These are phyloP conservation scores for Amanita jacksonii DNA, from an alignment of 768 basidiomycete species.

Conservation along the genomic window DNA sequence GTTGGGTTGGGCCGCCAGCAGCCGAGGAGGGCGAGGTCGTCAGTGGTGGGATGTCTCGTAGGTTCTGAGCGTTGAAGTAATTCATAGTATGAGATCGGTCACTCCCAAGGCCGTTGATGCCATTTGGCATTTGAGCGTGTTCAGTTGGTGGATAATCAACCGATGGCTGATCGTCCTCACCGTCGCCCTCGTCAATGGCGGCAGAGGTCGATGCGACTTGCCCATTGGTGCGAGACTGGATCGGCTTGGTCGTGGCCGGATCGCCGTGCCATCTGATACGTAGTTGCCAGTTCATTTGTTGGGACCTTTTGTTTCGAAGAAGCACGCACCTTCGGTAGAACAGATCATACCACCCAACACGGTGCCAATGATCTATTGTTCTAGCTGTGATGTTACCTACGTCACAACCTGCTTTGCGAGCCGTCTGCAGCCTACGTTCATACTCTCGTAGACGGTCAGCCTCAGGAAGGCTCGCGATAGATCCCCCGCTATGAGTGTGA, in stretches of 20 bases:
- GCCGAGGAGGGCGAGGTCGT: conserved; percentile 10
- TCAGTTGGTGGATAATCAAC: conserved; percentile 30
- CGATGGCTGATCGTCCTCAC: conserved; percentile 39
- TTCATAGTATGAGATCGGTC: conserved; percentile 13
- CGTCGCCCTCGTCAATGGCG: conserved; percentile 32
- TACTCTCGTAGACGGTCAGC: conserved; percentile 62
- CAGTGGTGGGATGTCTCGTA: conserved; percentile 11
- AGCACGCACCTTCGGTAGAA: conserved; percentile 53
- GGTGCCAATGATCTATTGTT: conserved; percentile 74
- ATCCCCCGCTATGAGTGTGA: conserved; percentile 26
- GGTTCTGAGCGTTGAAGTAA: conserved; percentile 5
- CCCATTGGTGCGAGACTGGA: conserved; percentile 26
- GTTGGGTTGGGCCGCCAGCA: conserved; percentile 13
- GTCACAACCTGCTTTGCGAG: conserved; percentile 56
- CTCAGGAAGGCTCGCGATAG: conserved; percentile 37
- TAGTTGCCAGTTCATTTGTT: conserved; percentile 5
- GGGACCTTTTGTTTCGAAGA: neutral
- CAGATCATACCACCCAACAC: conserved; percentile 65
- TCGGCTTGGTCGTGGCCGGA: conserved; percentile 46
- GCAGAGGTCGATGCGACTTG: conserved; percentile 21
- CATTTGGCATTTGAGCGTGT: conserved; percentile 22
- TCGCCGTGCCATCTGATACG: conserved; percentile 53
- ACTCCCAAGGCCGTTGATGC: conserved; percentile 22
- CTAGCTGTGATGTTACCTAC: conserved; percentile 67
- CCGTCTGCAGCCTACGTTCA: conserved; percentile 58